Base-by-base conservation (phyloP, 306 rosid species). In the Quercus bicolor region DNA sequence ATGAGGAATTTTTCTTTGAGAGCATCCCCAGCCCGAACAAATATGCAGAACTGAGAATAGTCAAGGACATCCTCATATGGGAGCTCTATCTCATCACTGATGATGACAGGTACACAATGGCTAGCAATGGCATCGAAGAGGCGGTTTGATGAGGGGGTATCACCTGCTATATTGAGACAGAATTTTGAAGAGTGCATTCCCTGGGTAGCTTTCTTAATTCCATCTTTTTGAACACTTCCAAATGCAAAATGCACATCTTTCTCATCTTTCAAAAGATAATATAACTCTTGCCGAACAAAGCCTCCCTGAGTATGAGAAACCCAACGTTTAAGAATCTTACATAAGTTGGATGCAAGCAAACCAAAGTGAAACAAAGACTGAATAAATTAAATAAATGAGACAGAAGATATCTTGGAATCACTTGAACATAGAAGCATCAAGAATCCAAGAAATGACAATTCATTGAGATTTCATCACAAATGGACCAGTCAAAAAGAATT, bases 61-160 rank as follows among this genome's bases (percentile, higher is more conserved):
- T 93, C 98, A 0, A 93, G 81, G 28, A 83, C 88, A 73, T 93
- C 98, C 78, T 93, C 98, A 3, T 85, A 91, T 19, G 98, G 97
- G 3, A 91, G 92, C 77, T 93, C 98, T 12, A 93, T 91, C 1
- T 93, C 86, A 18, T 93, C 94, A 21, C 98, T 93, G 80, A 93
- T 85, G 43, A 93, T 93, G 31, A 93, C 90, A 0, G 97, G 98
- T 9, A 93, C 90, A 37, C 97, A 93, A 75, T 89, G 94, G 45
- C 94, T 88, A 1, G 85, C 97, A 23, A 93, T 93, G 37, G 97
- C 98, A 52, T 93, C 98, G 0, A 93, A 93, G 37, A 93, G 83
- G 40, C 98, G 97, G 68, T 93, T 91, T 0, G 98, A 93, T 26
- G 98, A 93, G 2, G 98, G 98, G 19, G 98, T 93, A 81, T 93